Conservation (phyloP, 805 yeast species). For the Candida chilensis region DNA sequence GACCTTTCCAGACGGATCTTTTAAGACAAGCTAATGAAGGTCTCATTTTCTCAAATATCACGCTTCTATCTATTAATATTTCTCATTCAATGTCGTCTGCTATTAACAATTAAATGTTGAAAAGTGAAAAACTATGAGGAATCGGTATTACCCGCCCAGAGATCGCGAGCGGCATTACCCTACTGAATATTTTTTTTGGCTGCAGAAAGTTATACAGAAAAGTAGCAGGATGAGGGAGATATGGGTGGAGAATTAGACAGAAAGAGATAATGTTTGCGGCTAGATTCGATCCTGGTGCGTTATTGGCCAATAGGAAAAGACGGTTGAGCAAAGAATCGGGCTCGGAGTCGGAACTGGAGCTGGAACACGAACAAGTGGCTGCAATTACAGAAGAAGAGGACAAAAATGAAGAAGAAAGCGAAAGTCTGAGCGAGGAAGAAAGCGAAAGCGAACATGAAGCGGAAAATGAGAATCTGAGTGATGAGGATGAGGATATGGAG, state of each 20-base stretch:
- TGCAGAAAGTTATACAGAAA: conserved; percentile 5
- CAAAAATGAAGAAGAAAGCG: conserved; percentile 3
- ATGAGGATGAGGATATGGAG: conserved; percentile 8
- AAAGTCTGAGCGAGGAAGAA: conserved; percentile 4
- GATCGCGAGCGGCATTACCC: too few relatives aligned
- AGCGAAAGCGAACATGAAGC: conserved; percentile 9
- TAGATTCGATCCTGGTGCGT: conserved; percentile 45
- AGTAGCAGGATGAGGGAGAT: conserved; percentile 1
- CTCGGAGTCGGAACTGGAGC: too few relatives aligned
- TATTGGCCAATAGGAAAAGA: conserved; percentile 10
- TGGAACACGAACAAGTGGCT: too few relatives aligned
- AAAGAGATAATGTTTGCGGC: conserved; percentile 50
- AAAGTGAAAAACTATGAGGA: too few relatives aligned
- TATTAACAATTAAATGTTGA: too few relatives aligned
- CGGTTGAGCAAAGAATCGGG: too few relatives aligned
- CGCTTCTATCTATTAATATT: background rate
- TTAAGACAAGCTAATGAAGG: conserved; percentile 26
- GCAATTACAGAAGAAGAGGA: conserved; percentile 2
- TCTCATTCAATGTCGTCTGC: background rate
- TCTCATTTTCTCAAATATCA: conserved; percentile 22
- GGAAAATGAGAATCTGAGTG: conserved; percentile 7
- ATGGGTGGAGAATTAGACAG: too few relatives aligned
- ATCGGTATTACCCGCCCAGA: too few relatives aligned
- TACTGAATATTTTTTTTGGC: too few relatives aligned
- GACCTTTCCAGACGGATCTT: conserved; percentile 68